Conservation (phyloP, 768 basidiomycete genomes). For the Trametes cubensis region DNA sequence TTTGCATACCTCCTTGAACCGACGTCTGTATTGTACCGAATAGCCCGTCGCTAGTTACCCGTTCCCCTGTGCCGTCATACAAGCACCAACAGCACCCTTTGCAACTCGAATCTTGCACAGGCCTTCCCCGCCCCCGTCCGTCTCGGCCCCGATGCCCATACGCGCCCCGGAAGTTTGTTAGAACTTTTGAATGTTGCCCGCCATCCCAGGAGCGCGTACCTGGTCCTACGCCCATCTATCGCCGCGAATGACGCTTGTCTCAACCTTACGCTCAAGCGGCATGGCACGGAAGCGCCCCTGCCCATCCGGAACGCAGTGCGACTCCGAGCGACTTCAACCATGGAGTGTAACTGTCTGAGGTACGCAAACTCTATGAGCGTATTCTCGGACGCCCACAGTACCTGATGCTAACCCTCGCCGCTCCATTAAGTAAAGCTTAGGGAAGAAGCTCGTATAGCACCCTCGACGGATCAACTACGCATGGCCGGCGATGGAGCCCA, state of each 20-base stretch:
- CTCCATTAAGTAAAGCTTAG: background rate
- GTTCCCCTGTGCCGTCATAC: background rate
- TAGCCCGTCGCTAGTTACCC: too few relatives aligned
- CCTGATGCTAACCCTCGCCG: background rate
- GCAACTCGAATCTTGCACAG: background rate
- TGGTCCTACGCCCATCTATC: background rate
- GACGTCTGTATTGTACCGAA: too few relatives aligned
- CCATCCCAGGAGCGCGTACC: constrained; percentile 14
- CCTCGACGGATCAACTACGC: background rate
- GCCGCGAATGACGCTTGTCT: background rate
- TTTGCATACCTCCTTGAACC: too few relatives aligned
- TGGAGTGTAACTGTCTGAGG: constrained; percentile 4
- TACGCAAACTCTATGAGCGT: background rate
- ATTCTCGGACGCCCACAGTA: background rate
- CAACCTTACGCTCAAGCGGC: background rate
- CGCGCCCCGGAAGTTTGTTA: constrained; percentile 7
- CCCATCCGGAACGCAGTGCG: background rate
- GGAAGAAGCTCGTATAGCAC: background rate
- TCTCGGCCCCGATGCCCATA: constrained; percentile 10
- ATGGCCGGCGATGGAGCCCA: constrained; percentile 3
- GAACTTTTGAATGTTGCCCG: constrained; percentile 1
- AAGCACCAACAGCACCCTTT: background rate
- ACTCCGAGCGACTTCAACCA: background rate
- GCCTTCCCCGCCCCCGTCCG: background rate
- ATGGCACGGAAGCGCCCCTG: background rate